Base-by-base conservation (phyloP, 345 rosid species). In the Dimocarpus longan region DNA sequence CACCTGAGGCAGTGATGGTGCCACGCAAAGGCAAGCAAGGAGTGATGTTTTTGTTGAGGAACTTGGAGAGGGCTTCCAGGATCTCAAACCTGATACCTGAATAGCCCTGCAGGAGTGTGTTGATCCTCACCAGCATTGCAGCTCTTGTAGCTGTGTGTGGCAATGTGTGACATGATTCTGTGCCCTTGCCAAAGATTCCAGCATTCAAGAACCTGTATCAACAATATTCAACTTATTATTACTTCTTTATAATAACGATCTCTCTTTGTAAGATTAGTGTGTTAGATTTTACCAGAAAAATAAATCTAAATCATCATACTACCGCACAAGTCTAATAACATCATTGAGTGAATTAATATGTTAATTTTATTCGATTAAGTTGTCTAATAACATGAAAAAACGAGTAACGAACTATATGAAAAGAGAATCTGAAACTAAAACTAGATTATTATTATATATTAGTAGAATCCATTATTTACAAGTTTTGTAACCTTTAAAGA, bases 31-130 rank as follows among this genome's bases (percentile, higher is more conserved):
- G 88, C 73, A 85, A 65, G 73, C 86, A 76, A 11, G 88, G 88
- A 16, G 88, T 78, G 21, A 83, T 72, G 77, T 83, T 83, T 77
- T 46, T 73, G 68, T 83, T 85, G 7, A 83, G 80, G 18, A 85
- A 83, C 70, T 75, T 77, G 0, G 80, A 66, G 15, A 85, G 75
- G 39, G 86, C 85, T 68, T 82, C 86, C 10, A 85, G 81, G 68
- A 85, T 78, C 76, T 82, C 84, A 42, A 85, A 82, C 37, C 86
- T 75, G 54, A 85, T 85, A 71, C 86, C 86, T 8, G 88, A 85
- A 62, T 80, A 85, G 24, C 88, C 88, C 22, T 85, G 88, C 74
- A 85, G 86, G 19, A 85, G 82, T 10, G 88, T 78, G 68, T 85
- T 85, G 79, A 83, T 73, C 57, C 88, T 78, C 43, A 85, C 86